Evolutionary conservation across 164 flowering plant species (phyloP), one percentile per base, ranked within the genome.

Genomic region (Buxus sempervirens): DNA sequence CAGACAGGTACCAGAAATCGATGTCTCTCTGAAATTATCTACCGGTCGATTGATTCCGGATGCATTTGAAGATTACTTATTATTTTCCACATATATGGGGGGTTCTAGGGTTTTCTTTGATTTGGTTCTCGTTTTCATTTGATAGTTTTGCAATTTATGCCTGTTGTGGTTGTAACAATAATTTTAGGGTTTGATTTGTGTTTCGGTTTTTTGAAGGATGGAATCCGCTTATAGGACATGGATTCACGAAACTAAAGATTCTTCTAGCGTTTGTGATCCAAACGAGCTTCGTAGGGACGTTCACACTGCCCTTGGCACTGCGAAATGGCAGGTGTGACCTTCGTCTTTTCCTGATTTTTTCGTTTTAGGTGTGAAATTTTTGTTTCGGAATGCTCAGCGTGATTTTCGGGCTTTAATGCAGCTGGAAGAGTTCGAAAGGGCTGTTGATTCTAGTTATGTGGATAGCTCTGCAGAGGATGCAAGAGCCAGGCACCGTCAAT

Each of bases 241-340:
- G 97, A 68, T 91, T 45, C 96, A 88, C 49, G 83, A 85, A 5
- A 68, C 38, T 60, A 86, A 80, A 71, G 86, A 83, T 36, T 5
- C 72, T 49, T 73, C 86, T 5, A 65, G 80, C 32, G 20, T 58
- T 16, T 83, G 85, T 80, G 73, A 82, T 72, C 51, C 70, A 16
- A 86, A 81, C 32, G 92, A 84, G 76, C 87, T 94, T 13, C 76
- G 81, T 0, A 75, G 96, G 68, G 98, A 93, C 60, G 66, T 89
- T 0, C 86, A 57, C 15, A 85, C 96, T 20, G 79, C 93, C 24
- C 84, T 88, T 27, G 97, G 97, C 64, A 94, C 98, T 58, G 79
- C 98, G 59, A 91, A 91, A 87, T 94, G 98, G 98, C 98, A 94
- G 96, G 98, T 91, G 98, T 91, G 55, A 64, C 24, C 54, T 32